Conservation (phyloP, 768 basidiomycete species). For the Boletus rubescentipes region DNA sequence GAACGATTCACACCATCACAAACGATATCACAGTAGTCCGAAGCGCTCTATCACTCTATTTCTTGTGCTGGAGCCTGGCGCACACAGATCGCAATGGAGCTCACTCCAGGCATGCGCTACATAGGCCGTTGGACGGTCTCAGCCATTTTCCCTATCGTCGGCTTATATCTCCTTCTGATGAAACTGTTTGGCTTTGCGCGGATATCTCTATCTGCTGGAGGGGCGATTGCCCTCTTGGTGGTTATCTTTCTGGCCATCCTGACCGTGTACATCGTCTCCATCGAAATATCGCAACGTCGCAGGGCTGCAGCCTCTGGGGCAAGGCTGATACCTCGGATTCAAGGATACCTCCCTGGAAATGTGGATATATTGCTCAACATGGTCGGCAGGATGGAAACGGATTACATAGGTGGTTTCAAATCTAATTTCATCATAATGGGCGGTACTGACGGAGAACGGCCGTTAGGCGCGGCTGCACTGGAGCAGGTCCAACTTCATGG, state of each 20-base stretch:
- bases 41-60: not conserved
- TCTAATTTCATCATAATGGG: not conserved
- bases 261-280: not conserved
- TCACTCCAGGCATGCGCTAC: slow-evolving; percentile 27
- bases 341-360: slow-evolving; percentile 36
- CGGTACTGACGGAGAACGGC: not conserved
- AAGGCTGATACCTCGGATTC: slow-evolving; percentile 29
- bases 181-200: slow-evolving; percentile 13
- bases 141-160: slow-evolving; percentile 9
- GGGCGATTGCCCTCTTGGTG: slow-evolving; percentile 4
- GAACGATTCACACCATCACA: not conserved
- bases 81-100: slow-evolving; percentile 6
- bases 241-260: slow-evolving; percentile 1
- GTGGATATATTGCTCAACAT: slow-evolving; percentile 32
- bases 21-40: too few species aligned
- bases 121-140: slow-evolving; percentile 16
- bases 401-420: slow-evolving; percentile 36
- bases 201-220: slow-evolving; percentile 5
- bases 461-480: slow-evolving; percentile 23
- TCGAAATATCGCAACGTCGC: slow-evolving; percentile 8
- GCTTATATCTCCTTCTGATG: slow-evolving; percentile 12
- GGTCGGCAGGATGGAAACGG: slow-evolving; percentile 19
- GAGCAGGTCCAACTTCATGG: slow-evolving; percentile 28
- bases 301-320: slow-evolving; percentile 27
- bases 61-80: not conserved